Evolutionary conservation across 768 basidiomycete species (phyloP), one percentile per base, ranked within the genome.

Genomic region (Rossbeevera mucosa): DNA sequence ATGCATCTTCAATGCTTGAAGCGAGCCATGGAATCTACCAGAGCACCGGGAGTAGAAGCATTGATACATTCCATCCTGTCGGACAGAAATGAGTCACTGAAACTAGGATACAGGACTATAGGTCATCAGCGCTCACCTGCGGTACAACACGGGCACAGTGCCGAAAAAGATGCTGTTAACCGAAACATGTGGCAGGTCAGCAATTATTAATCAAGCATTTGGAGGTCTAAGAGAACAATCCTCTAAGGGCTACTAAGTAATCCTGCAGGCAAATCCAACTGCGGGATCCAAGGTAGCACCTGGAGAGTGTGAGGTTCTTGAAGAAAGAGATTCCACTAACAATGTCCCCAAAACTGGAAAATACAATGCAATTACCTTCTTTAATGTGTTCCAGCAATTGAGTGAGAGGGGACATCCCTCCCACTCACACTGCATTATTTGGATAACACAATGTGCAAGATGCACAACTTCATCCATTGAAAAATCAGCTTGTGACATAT

Each of bases 391-490:
- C 58, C 65, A 69, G 44, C 67, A 61, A 44, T 68, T 68, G 20
- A 68, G 59, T 48, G 44, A 50, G n/a, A 57, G 44, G 24, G 52
- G 30, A 46, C 67, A 68, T 12, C 44, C 58, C 18, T 62, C 61
- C 67, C 67, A 68, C 9, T 68, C 67, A 56, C 67, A 68, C 7
- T 52, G 64, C 36, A 63, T 56, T 40, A 48, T 30, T n/a, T 61
- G 64, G 2, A 69, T 61, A 26, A 58, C 56, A 58, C 33, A 38
- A 24, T 52, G 61, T 56, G 67, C 63, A 48, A 71, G 22, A 5
- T 56, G 20, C 36, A 58, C 14, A 24, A 65, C n/a, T 5, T 43
- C 47, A 26, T 65, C 56, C 22, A 49, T 61, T 47, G 67, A 63
- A 14, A 71, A 48, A 40, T 50, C 45, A 48, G 52, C n/a, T 24